Evolutionary conservation across 1,284 basidiomycete genomes (phyloP), one percentile per base, ranked within the genome.

Genomic region (Bjerkandera adusta): DNA sequence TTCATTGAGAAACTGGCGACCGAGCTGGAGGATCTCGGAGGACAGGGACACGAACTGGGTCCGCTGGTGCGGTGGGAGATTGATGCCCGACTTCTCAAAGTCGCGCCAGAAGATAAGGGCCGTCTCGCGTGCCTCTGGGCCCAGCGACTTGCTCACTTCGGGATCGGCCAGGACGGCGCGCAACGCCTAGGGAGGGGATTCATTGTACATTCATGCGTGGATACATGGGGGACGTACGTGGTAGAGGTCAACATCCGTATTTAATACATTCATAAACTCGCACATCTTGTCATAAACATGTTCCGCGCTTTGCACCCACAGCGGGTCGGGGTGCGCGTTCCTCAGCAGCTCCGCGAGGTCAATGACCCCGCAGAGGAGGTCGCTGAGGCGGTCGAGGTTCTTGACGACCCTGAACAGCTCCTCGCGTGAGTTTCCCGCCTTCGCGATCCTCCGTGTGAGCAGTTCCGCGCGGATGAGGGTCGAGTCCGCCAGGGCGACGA

Each of bases 191-290:
- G n/a, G 12, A 6, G 37, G n/a, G 12, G 1, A 16, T 26, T 24
- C 48, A 47, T 24, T 40, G 52, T 5, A 30, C 15, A 15, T 55
- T 57, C 29, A 21, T 43, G 24, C 39, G 34, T 22, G 8, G 0
- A 32, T 33, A 29, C 0, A 38, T 22, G 11, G 53, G 47, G 39
- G 41, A 42, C 82, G 66, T 64, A 90, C 93, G 71, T 92, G 78
- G 60, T 97, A 97, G 34, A 99, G 71, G 15, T 88, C 92, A n/a
- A 88, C 85, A 71, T 97, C 79, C 13, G 95, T 98, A 67, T 99
- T 99, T 50, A 99, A 76, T 32, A 91, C 85, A 69, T 98, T 98
- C 95, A 99, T 98, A 68, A 90, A 96, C 66, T 93, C 89, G 72
- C 93, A 97, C 48, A 98, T 73, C 49, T 82, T 83, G 67, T 95